Base-by-base conservation (phyloP, 768 basidiomycete genomes). In the Rhodotorula graminis region DNA sequence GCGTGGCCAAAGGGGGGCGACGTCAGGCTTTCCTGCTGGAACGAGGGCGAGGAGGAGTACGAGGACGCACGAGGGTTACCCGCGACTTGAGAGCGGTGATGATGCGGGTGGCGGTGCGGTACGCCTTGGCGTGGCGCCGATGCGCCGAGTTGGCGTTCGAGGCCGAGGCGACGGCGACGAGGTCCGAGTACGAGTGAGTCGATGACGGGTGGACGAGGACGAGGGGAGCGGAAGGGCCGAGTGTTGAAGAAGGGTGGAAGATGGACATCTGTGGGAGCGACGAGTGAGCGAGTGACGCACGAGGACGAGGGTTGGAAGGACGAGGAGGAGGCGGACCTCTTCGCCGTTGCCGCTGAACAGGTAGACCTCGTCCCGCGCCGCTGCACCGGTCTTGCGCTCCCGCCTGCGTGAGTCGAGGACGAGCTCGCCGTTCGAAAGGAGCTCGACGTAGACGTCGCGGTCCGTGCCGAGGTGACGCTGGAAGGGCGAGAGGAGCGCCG, bases 201-300 rank as follows among this genome's bases (percentile, higher is more conserved):
- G 50, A 2, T 6, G 11, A 5, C 9, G 50, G 50, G 50, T 25
- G 23, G 50, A 52, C 9, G 50, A 52, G 50, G 25, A 52, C 23
- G 50, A 52, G 50, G 2, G 50, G 50, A 6, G 25, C 50, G 25
- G 50, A 27, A 7, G 29, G 10, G 18, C 6, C 3, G 14, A 47
- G 25, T 0, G 44, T 15, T 11, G 31, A 11, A 6, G 55, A 21
- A 1, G 64, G 55, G 44, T 7, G 29, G 31, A 56, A 65, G 55
- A 65, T n/a, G 10, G 64, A 21, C n/a, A 65, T 33, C 64, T 65
- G 64, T 37, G 33, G n/a, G 18, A 57, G 56, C 37, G 11, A 14
- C 23, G 33, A 3, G 31, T 25, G 21, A 42, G 14, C 27, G 31
- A 12, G 33, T 27, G 8, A 2, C 10, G 16, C 4, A 15, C 15